A percentile compares a stretch with the other conserved stretches of the same genome.
phyloP scores from a whole-genome alignment of 192 early-diverging fungal species.

The Phycomyces blakesleeanus region DNA sequence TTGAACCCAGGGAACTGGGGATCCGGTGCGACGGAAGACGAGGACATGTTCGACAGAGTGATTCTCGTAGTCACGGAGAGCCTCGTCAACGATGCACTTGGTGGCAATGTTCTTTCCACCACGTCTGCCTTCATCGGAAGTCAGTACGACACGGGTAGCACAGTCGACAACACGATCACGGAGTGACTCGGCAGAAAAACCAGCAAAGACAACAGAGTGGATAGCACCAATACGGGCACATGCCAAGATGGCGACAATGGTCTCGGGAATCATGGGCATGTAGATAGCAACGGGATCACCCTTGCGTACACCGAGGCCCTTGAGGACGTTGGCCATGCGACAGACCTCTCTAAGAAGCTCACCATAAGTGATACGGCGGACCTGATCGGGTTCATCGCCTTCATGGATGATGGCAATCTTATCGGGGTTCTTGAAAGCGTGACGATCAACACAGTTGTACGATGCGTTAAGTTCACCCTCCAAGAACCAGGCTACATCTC shows the following conservation, averaged over 20 bases:
- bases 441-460: slow-evolving; percentile 95
- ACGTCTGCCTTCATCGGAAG: slow-evolving; percentile 90
- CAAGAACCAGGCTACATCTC: slow-evolving; percentile 92
- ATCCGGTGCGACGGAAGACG: slow-evolving; percentile 89
- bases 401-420: slow-evolving; percentile 84
- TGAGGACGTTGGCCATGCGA: slow-evolving; percentile 81
- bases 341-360: slow-evolving; percentile 80
- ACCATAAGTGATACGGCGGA: slow-evolving; percentile 76
- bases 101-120: slow-evolving; percentile 84
- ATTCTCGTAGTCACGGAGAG: slow-evolving; percentile 68
- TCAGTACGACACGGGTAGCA: slow-evolving; percentile 75
- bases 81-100: slow-evolving; percentile 93
- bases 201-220: slow-evolving; percentile 95
- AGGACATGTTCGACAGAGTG: slow-evolving; percentile 72
- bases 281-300: slow-evolving; percentile 95
- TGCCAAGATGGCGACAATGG: slow-evolving; percentile 86
- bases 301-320: slow-evolving; percentile 81
- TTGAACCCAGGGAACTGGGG: slow-evolving; percentile 65
- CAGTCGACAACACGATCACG: slow-evolving; percentile 90
- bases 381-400: slow-evolving; percentile 82
- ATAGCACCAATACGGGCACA: slow-evolving; percentile 89
- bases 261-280: slow-evolving; percentile 97
- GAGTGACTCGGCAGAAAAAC: slow-evolving; percentile 89
- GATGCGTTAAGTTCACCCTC: slow-evolving; percentile 88
- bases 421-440: slow-evolving; percentile 75